Evolutionary conservation across 1,284 basidiomycete genomes (phyloP), one percentile per base, ranked within the genome.

Genomic region (Amylostereum areolatum): DNA sequence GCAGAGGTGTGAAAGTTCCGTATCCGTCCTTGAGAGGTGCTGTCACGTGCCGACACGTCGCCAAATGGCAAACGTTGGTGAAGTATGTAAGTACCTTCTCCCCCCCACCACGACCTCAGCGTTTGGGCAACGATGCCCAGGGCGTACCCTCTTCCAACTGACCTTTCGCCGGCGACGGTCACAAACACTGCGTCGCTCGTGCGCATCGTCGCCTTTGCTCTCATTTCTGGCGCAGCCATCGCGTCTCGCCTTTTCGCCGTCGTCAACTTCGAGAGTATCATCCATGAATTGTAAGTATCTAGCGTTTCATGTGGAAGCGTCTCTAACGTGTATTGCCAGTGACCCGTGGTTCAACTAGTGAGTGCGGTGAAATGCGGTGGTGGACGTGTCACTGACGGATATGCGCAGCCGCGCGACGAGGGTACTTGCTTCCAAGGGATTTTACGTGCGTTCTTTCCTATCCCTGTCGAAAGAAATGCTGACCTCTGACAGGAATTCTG

Each of bases 271-370:
- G 97, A 99, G 74, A 94, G 91, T 79, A 94, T 99, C 63, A 98
- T 98, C 61, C 96, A 98, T 71, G 96, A 99, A 77, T 97, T 97
- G 92, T 93, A 56, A 59, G 91, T 81, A 10, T 27, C 5, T 25
- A 41, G 44, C 5, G 3, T 37, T 9, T 29, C 18, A 5, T 33
- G n/a, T 47, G 5, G 9, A 12, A 45, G 37, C 29, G 12, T 39
- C 34, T 39, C 51, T 65, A 40, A 55, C 50, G 4, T 37, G 43
- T 51, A n/a, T 18, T 24, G 37, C 35, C 61, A 94, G 92, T 64
- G 93, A 98, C 66, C 95, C 95, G 56, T 97, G 95, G 95, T 97
- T 97, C 69, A 95, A 95, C 68, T 95, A 88, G 91, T 93, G 66
- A 70, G 89, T 80, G 34, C 46, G 27, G 11, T 2, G 12, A 12